Percentiles rank a stretch among this genome's conserved stretches.
Conservation (phyloP, 2,329 filamentous ascomycete species). For the Podosphaera leucotricha region DNA sequence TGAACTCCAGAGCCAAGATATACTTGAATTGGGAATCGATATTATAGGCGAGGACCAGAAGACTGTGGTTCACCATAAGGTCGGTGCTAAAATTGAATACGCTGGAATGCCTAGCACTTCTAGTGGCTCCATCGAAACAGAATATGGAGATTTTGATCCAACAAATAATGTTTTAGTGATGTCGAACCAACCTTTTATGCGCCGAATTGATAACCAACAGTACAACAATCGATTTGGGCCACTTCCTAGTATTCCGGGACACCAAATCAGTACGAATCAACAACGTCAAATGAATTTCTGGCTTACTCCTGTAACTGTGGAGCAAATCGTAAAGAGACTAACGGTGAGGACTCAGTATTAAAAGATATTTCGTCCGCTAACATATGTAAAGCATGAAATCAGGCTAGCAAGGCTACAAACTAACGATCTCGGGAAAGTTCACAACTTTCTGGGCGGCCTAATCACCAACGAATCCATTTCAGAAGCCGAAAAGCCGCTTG, state of each 20-base stretch:
- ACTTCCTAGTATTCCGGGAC: slow-evolving; percentile 28
- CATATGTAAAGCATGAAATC: slow-evolving; percentile 48
- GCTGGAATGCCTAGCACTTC: slow-evolving; percentile 58
- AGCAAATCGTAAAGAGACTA: slow-evolving; percentile 72
- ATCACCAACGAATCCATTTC: slow-evolving; percentile 47
- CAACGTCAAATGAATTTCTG: slow-evolving; percentile 62
- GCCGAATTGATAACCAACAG: slow-evolving; percentile 43
- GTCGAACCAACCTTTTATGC: slow-evolving; percentile 40
- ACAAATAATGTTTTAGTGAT: slow-evolving; percentile 51
- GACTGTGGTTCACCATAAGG: slow-evolving; percentile 95
- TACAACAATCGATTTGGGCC: slow-evolving; percentile 33
- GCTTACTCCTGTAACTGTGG: slow-evolving; percentile 73
- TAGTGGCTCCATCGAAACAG: slow-evolving; percentile 65
- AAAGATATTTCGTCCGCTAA: slow-evolving; percentile 8
- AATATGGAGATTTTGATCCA: slow-evolving; percentile 76
- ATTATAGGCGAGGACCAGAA: slow-evolving; percentile 98
- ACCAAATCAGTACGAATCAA: slow-evolving; percentile 37
- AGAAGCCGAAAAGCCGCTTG: slow-evolving; percentile 29
- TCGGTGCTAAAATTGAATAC: slow-evolving; percentile 89
- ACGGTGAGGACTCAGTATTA: slow-evolving; percentile 9
- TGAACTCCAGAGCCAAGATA: slow-evolving; percentile 75
- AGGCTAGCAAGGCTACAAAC: slow-evolving; percentile 71
- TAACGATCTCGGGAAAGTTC: slow-evolving; percentile 61
- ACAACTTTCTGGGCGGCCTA: slow-evolving; percentile 57
- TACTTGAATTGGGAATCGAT: slow-evolving; percentile 86